Conservation (phyloP, 2,329 filamentous ascomycete species). For the Plenodomus biglobosus region DNA sequence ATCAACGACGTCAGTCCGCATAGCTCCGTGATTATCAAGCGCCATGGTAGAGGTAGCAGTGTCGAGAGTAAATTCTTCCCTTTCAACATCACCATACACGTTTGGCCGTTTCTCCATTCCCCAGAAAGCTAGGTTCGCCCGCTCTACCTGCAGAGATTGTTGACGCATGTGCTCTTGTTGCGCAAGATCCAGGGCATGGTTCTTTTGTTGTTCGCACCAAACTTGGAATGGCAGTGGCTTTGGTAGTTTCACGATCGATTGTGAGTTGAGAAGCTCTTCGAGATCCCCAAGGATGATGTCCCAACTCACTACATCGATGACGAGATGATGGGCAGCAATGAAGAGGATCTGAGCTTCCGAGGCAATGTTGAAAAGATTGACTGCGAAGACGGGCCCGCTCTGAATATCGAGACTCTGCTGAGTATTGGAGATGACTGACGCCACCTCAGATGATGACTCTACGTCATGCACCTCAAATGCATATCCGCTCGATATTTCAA, state of each 20-base stretch:
- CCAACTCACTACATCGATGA: slow-evolving; percentile 40
- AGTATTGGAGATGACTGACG: slow-evolving; percentile 19
- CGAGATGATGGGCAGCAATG: slow-evolving; percentile 37
- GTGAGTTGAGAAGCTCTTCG: slow-evolving; percentile 31
- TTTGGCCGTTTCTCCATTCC: slow-evolving; percentile 33
- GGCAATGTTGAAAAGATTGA: slow-evolving; percentile 21
- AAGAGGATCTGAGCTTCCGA: slow-evolving; percentile 29
- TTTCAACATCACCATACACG: slow-evolving; percentile 34
- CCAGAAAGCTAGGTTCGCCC: slow-evolving; percentile 33
- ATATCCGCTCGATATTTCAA: slow-evolving; percentile 18
- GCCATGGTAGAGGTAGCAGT: slow-evolving; percentile 23
- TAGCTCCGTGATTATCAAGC: slow-evolving; percentile 42
- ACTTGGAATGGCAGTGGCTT: slow-evolving; percentile 33
- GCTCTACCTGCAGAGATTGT: slow-evolving; percentile 15
- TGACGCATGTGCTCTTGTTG: slow-evolving; percentile 13
- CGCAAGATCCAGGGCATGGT: slow-evolving; percentile 14
- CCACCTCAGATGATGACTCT: slow-evolving; percentile 4
- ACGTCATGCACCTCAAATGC: slow-evolving; percentile 20
- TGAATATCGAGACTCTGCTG: slow-evolving; percentile 35
- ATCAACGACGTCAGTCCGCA: slow-evolving; percentile 57
- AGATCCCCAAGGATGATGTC: slow-evolving; percentile 36
- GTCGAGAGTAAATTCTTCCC: slow-evolving; percentile 30
- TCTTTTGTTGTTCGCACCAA: slow-evolving; percentile 32
- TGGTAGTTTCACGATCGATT: slow-evolving; percentile 10
- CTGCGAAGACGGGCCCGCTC: slow-evolving; percentile 34